Conservation (phyloP, 371 early-diverging fungal genomes). For the Smittium mucronatum region DNA sequence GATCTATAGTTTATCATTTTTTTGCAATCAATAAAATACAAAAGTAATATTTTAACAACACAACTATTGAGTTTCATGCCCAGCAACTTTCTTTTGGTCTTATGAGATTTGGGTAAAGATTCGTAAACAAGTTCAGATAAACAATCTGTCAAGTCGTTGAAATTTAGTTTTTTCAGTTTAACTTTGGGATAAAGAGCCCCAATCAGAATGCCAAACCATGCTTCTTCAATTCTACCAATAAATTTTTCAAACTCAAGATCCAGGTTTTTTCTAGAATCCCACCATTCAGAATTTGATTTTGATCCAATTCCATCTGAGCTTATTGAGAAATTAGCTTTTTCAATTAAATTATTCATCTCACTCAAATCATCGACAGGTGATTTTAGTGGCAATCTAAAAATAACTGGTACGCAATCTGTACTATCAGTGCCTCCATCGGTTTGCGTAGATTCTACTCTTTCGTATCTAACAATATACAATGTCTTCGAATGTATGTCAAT, state of each 20-base stretch:
- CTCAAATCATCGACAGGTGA: neutral
- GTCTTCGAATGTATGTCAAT: neutral
- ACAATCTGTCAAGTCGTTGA: neutral
- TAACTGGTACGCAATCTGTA: neutral
- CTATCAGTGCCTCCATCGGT: neutral
- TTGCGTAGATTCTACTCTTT: neutral
- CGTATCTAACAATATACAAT: neutral
- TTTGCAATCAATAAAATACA: too few relatives aligned
- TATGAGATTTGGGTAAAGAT: neutral
- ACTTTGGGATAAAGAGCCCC: neutral
- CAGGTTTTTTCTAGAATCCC: neutral
- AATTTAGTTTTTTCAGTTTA: neutral
- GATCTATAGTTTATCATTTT: neutral
- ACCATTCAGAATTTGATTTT: neutral
- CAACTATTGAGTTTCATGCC: neutral
- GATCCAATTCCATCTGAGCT: neutral
- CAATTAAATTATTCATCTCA: neutral
- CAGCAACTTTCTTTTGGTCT: neutral
- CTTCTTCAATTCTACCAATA: neutral
- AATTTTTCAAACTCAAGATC: neutral
- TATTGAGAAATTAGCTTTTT: neutral
- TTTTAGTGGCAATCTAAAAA: neutral
- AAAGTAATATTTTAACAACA: neutral
- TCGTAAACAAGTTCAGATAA: neutral
- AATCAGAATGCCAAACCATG: neutral